Percentiles rank a stretch among this genome's conserved stretches.
These are phyloP conservation scores for Tardiomyces depauwii DNA, from an alignment of 1,139 yeast species.

Conservation along the genomic window DNA sequence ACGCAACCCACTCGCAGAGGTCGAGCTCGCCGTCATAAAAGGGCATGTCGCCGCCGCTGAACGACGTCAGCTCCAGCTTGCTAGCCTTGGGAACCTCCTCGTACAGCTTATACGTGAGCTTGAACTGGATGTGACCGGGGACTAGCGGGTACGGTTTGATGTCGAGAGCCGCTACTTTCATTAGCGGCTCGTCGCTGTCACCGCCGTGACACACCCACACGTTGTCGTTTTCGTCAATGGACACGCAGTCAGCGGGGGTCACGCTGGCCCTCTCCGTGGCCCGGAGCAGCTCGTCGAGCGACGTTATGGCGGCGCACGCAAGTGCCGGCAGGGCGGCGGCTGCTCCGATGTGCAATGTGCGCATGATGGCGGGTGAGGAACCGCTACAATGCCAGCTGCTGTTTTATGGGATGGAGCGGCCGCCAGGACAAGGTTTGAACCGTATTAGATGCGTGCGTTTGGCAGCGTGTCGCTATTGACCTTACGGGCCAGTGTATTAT, in stretches of 20 bases:
- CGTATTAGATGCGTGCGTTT: too few species aligned
- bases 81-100: slow-evolving; percentile 14
- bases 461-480: too few species aligned
- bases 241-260: slow-evolving; percentile 6
- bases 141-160: slow-evolving; percentile 18
- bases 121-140: slow-evolving; percentile 18
- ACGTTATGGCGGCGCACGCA: neutral
- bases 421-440: too few species aligned
- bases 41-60: slow-evolving; percentile 7
- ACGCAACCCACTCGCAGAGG: slow-evolving; percentile 17
- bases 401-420: too few species aligned
- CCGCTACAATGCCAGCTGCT: too few species aligned
- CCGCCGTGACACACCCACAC: slow-evolving; percentile 16
- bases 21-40: slow-evolving; percentile 16
- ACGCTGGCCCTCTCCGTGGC: slow-evolving; percentile 7
- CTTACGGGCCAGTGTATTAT: too few species aligned
- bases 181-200: slow-evolving; percentile 7
- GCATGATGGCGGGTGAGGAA: too few species aligned
- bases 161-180: slow-evolving; percentile 12
- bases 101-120: slow-evolving; percentile 13
- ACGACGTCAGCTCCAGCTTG: slow-evolving; percentile 14
- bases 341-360: too few species aligned
- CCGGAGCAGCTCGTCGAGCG: slow-evolving; percentile 7
- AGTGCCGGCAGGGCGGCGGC: neutral
- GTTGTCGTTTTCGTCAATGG: slow-evolving; percentile 7